Base-by-base conservation (phyloP, 768 basidiomycete species). In the Leccinum ochraceum region DNA sequence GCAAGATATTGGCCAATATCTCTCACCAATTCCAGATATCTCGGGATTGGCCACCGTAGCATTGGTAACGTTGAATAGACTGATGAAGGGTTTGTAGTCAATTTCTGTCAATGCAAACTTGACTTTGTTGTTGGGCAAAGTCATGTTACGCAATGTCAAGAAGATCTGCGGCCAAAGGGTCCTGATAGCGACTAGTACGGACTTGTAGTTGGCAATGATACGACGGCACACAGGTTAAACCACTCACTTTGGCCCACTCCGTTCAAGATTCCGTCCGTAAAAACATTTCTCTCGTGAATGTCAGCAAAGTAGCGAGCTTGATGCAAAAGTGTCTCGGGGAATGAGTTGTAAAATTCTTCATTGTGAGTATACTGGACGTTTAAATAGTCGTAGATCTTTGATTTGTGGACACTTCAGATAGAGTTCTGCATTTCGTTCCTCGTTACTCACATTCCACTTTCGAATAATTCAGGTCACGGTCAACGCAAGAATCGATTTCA, bases 41-140 rank as follows among this genome's bases (percentile, higher is more conserved):
- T 88, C 82, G 1, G 88, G 88, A 68, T 84, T 78, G 16, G 82
- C 78, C 57, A 82, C 73, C 42, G 79, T 73, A 59, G 87, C 78
- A 56, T 89, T 89, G 17, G 89, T 87, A 71, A 89, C 84, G 63
- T 86, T 84, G 81, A 95, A 89, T 71, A 95, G 76, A 36, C 90
- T 91, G 69, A 94, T 87, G 80, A 95, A 92, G 11, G 92, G 87
- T 75, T 94, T 92, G 79, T 94, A 94, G 62, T 91, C 89, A 8
- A 88, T 84, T 75, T 88, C 84, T 62, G 89, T 81, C 66, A 93
- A 75, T 68, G 87, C 81, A 71, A 95, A 79, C 71, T 91, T 88
- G 58, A 94, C 82, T 34, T 87, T 87, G 75, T 91, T 88, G 63
- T 79, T 81, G 62, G 86, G 81, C 76, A 85, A 85, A 16, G 88